Percentiles rank a stretch among this genome's conserved stretches.
Conservation (phyloP, 2,329 filamentous ascomycete species). For the Paraphaeosphaeria sporulosa region DNA sequence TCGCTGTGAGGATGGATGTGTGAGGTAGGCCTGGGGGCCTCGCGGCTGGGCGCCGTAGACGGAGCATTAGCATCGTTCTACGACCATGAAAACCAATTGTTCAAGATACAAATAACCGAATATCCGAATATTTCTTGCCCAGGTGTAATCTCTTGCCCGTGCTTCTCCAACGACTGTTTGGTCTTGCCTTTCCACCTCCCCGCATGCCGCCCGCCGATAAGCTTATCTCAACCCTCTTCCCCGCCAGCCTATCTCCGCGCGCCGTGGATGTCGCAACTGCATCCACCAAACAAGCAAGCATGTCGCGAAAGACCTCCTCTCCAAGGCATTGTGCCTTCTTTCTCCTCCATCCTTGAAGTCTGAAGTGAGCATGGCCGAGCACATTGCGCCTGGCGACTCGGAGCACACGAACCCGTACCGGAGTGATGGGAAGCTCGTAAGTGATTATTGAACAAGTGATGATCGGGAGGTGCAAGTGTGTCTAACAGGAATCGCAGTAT, state of each 20-base stretch:
- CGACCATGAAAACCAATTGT: too few relatives aligned
- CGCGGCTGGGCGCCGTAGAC: not conserved
- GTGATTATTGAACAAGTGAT: slow-evolving; percentile 26
- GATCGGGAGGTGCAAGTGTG: not conserved
- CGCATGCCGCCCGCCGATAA: not conserved
- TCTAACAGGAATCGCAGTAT: slow-evolving; percentile 51
- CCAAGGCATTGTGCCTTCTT: not conserved
- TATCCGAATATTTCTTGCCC: too few relatives aligned
- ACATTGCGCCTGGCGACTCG: slow-evolving; percentile 38
- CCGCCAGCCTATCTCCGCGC: slow-evolving; percentile 43
- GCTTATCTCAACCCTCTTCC: slow-evolving; percentile 1
- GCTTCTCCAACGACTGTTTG: too few relatives aligned
- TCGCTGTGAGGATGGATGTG: not conserved
- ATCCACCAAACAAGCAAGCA: slow-evolving; percentile 20
- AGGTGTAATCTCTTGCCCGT: too few relatives aligned
- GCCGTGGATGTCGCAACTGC: slow-evolving; percentile 41
- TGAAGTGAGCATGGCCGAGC: not conserved
- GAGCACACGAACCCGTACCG: slow-evolving; percentile 66
- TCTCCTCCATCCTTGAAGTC: not conserved
- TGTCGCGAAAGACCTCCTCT: slow-evolving; percentile 48
- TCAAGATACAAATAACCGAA: too few relatives aligned
- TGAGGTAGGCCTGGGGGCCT: not conserved
- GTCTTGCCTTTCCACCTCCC: too few relatives aligned
- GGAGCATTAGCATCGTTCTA: too few relatives aligned
- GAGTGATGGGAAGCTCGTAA: slow-evolving; percentile 64